Conservation (phyloP, 2,329 filamentous ascomycete genomes). For the Sporothrix phasma region DNA sequence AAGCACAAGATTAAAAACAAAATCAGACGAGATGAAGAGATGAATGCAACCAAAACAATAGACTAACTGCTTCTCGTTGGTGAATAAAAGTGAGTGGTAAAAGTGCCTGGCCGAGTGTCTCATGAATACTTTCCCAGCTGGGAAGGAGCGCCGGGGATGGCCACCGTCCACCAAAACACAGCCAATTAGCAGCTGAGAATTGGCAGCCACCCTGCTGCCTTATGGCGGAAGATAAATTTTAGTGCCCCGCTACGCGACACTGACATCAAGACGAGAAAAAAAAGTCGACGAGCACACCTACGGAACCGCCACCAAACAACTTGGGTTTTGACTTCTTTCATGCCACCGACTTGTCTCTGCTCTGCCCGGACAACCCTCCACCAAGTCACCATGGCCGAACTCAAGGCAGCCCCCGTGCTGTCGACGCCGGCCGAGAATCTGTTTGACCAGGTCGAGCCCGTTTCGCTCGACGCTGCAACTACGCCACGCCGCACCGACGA, state of each 20-base stretch:
- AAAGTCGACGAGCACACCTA: neutral
- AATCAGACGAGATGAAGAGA: too few relatives aligned
- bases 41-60: too few relatives aligned
- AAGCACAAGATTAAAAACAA: too few relatives aligned
- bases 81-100: too few relatives aligned
- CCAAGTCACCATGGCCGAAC: constrained; percentile 36
- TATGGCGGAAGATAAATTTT: constrained; percentile 9
- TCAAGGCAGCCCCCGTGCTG: constrained; percentile 47
- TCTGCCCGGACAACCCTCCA: too few relatives aligned
- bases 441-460: constrained; percentile 41
- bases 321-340: too few relatives aligned
- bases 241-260: constrained; percentile 9
- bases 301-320: constrained; percentile 13
- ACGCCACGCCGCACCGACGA: constrained; percentile 43
- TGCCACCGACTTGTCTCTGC: too few relatives aligned
- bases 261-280: neutral
- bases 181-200: constrained; percentile 10
- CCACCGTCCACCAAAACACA: neutral
- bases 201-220: neutral
- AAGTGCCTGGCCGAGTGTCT: too few relatives aligned
- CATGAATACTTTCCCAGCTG: neutral
- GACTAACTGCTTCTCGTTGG: too few relatives aligned
- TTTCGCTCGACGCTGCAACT: constrained; percentile 21
- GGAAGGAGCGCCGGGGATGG: neutral
- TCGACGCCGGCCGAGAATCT: constrained; percentile 54